These are phyloP conservation scores for Blastobotrys persicus DNA, from an alignment of 1,139 yeast genomes.

Conservation along the genomic window DNA sequence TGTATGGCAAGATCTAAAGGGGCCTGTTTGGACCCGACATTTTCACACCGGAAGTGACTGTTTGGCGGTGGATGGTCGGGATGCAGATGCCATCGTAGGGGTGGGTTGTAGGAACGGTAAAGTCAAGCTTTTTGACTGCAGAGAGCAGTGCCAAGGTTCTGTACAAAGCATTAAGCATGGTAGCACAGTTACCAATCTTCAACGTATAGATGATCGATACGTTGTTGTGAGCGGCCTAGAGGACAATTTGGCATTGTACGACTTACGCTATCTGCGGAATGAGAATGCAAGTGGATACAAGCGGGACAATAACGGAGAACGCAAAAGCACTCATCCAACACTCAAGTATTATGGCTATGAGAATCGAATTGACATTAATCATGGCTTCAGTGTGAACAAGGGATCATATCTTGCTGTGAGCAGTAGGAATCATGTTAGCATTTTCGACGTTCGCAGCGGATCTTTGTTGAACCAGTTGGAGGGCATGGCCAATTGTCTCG, in stretches of 20 bases:
- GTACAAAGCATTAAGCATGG: conserved; percentile 17
- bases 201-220: conserved; percentile 16
- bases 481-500: conserved; percentile 7
- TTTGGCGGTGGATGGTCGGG: conserved; percentile 5
- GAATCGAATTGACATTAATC: conserved; percentile 11
- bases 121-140: conserved; percentile 2
- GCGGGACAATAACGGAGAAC: conserved; percentile 1
- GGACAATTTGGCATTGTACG: conserved; percentile 26
- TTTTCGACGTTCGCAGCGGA: background rate
- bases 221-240: conserved; percentile 26
- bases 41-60: conserved; percentile 4
- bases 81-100: conserved; percentile 1
- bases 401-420: conserved; percentile 14
- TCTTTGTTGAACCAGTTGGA: background rate
- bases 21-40: background rate
- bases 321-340: conserved; percentile 6
- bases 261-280: conserved; percentile 20
- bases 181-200: conserved; percentile 20
- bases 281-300: background rate
- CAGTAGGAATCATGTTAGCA: background rate
- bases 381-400: conserved; percentile 14
- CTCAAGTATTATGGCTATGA: conserved; percentile 13
- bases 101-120: conserved; percentile 3
- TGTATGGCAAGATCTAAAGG: background rate
- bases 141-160: conserved; percentile 5